Evolutionary conservation across 2,329 filamentous ascomycete species (phyloP).

Genomic region (Podosphaera leucotricha): DNA sequence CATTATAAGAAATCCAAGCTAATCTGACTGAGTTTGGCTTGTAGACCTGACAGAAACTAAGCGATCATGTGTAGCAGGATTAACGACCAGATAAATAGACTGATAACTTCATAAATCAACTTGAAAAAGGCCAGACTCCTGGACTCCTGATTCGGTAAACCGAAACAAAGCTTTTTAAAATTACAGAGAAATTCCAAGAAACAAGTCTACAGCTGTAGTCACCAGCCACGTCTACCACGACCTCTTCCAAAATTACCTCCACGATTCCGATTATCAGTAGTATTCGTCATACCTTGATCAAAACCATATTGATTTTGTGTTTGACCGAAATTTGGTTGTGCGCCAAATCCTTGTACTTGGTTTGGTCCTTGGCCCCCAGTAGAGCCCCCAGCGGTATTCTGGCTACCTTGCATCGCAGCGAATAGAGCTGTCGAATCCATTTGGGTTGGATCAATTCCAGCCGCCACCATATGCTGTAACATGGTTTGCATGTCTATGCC

Average conservation of each 20-base stretch:
- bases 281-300: slow-evolving; percentile 12
- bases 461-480: slow-evolving; percentile 47
- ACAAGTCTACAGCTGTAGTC: not conserved
- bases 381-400: slow-evolving; percentile 17
- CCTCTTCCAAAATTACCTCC: slow-evolving; percentile 16
- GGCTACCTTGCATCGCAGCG: slow-evolving; percentile 27
- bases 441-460: slow-evolving; percentile 39
- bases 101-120: not conserved
- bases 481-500: slow-evolving; percentile 46
- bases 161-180: not conserved
- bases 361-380: slow-evolving; percentile 27
- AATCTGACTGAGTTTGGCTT: not conserved
- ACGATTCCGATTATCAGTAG: slow-evolving; percentile 10
- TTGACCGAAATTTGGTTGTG: slow-evolving; percentile 23
- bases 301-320: slow-evolving; percentile 14
- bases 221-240: slow-evolving; percentile 12
- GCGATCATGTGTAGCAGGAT: not conserved
- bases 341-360: slow-evolving; percentile 24
- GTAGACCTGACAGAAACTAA: not conserved
- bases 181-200: not conserved
- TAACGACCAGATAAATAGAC: not conserved
- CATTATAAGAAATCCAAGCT: not conserved
- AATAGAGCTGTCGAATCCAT: slow-evolving; percentile 43
- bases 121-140: not conserved
- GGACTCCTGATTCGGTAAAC: not conserved